A percentile compares a stretch with the other conserved stretches of the same genome.
Evolutionary conservation across 257 asterid genomes (phyloP).

Genomic region (Marsdenia floribunda): DNA sequence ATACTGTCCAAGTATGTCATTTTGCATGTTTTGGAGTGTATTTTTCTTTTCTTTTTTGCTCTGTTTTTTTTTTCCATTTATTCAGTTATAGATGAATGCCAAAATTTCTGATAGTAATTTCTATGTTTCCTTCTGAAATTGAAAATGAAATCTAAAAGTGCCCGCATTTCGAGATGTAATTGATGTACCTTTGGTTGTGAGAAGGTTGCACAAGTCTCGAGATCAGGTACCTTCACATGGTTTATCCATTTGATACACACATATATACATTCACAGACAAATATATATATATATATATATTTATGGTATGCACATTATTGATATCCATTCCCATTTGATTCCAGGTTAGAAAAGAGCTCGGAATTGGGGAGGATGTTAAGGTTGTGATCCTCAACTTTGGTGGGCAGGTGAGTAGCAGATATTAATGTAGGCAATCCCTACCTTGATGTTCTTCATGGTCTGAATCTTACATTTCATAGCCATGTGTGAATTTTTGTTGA

Average conservation of each 20-base stretch:
- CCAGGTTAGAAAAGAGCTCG: conserved; percentile 83
- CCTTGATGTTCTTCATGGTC: not conserved
- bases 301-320: not conserved
- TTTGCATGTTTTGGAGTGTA: not conserved
- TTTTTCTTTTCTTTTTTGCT: not conserved
- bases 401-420: conserved; percentile 61
- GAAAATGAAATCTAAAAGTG: conserved; percentile 43
- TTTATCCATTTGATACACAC: not conserved
- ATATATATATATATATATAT: too few relatives aligned
- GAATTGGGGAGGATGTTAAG: conserved; percentile 70
- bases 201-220: conserved; percentile 84
- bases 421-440: not conserved
- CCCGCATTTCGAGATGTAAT: conserved; percentile 96
- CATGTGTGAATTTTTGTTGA: not conserved
- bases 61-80: not conserved
- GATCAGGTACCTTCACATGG: conserved; percentile 47
- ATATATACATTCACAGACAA: too few relatives aligned
- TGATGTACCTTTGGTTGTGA: conserved; percentile 95
- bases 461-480: not conserved
- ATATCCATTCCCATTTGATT: conserved; percentile 11
- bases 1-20: conserved; percentile 86
- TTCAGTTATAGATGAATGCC: conserved; percentile 6
- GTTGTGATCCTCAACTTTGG: conserved; percentile 94
- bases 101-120: conserved; percentile 3
- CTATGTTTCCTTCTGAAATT: not conserved